Base-by-base conservation (phyloP, 2,329 filamentous ascomycete genomes). In the Fusarium brevicatenulatum region DNA sequence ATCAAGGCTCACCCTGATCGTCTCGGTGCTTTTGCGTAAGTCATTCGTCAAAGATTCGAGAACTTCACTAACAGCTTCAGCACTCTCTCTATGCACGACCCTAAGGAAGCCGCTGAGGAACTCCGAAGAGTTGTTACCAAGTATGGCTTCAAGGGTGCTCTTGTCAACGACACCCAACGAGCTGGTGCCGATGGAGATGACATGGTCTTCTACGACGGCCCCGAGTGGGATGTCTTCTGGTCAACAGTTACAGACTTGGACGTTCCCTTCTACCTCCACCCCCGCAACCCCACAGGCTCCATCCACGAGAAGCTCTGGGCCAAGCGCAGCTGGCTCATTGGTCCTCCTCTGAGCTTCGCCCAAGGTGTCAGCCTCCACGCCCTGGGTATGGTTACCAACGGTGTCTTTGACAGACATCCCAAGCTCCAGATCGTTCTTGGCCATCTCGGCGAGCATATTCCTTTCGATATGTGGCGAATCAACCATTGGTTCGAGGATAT, bases 181-280 rank as follows among this genome's bases (percentile, higher is more conserved):
- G 84, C 88, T 21, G 89, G 89, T 7, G 70, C 81, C 0, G 87
- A 90, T 64, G 89, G 89, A 42, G 88, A 91, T 63, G 85, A 86
- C 30, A 87, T 90, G 83, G 82, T 91, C 77, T 92, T 91, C 81
- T 92, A 91, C 80, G 91, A 92, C 76, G 82, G 85, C 13, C 83
- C 86, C 0, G 85, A 88, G 67, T 92, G 87, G 84, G 88, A 90
- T 71, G 78, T 86, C 28, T 91, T 92, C 83, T 92, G 90, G 90
- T 76, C 83, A 18, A 86, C 85, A 1, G 84, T 86, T 13, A 84
- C 83, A 4, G 87, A 91, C 47, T 85, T 92, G 1, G 88, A 91
- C 63, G 89, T 91, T 0, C 90, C 90, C 1, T 84, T 92, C 54
- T 92, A 92, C 75, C 83, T 92, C 2, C 90, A 92, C 78, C 90